A percentile compares a stretch with the other conserved stretches of the same genome.
These are phyloP conservation scores for Suillus cothurnatus DNA, from an alignment of 768 basidiomycete species.

Conservation along the genomic window DNA sequence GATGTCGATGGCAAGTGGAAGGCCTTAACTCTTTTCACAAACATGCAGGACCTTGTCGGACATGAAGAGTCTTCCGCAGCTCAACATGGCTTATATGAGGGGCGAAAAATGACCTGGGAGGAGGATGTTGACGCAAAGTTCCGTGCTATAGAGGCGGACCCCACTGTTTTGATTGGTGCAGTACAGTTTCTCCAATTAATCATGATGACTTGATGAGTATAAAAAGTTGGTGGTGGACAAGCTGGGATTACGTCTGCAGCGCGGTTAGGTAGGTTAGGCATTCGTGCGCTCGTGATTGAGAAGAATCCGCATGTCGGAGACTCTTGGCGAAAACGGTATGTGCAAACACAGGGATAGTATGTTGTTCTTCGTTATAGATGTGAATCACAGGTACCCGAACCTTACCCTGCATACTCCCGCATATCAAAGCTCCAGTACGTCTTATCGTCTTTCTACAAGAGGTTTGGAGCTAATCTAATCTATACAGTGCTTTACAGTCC, in stretches of 20 bases:
- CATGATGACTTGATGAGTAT: not conserved
- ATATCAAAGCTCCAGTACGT: conserved; percentile 50
- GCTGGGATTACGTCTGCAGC: conserved; percentile 62
- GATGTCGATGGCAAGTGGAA: conserved; percentile 54
- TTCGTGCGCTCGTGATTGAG: conserved; percentile 54
- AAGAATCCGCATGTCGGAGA: conserved; percentile 49
- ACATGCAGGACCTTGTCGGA: conserved; percentile 53
- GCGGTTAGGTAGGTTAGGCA: conserved; percentile 53
- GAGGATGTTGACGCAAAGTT: not conserved
- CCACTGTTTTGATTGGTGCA: conserved; percentile 37
- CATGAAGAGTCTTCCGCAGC: conserved; percentile 46
- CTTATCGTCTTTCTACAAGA: not conserved
- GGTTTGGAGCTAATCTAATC: not conserved
- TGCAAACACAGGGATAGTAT: conserved; percentile 47
- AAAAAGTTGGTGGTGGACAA: conserved; percentile 61
- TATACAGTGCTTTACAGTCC: conserved; percentile 43
- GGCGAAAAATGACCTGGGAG: not conserved
- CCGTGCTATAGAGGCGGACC: conserved; percentile 14
- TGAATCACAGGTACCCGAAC: conserved; percentile 1
- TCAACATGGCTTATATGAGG: conserved; percentile 7
- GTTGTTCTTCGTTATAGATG: conserved; percentile 34
- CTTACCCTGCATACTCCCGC: conserved; percentile 44
- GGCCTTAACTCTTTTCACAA: conserved; percentile 56
- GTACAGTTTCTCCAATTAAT: conserved; percentile 23
- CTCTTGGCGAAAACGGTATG: conserved; percentile 54